Evolutionary conservation across 2,329 filamentous ascomycete genomes (phyloP), one percentile per base, ranked within the genome.

Genomic region (Knufia fluminis): DNA sequence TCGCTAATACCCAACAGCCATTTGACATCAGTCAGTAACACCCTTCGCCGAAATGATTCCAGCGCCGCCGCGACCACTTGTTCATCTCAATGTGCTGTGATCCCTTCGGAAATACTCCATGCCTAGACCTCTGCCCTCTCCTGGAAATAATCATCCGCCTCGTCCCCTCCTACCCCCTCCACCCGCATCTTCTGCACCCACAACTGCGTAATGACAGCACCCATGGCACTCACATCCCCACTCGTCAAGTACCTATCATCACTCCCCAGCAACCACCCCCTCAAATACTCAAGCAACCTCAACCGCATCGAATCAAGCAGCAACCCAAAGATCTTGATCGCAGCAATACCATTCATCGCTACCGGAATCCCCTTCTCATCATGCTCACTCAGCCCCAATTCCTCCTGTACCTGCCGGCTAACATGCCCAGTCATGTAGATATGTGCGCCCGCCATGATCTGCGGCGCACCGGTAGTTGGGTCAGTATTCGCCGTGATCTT

Each of bases 321-420:
- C 43, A 46, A 35, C 22, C 24, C 43, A n/a, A 46, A 46, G 24
- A 46, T 46, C 31, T 46, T 46, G 7, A 35, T 16, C 3, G 43
- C 31, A 17, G 43, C 28, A 9, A 46, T 35, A 8, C 43, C 43
- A 22, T 46, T 35, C 24, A 46, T 8, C 10, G 31, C 43, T 3
- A 35, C 43, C 3, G 43, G 17, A 7, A 46, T 33, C 3, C 43
- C 43, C 17, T 33, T 46, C 43, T 7, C 4, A 28, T 44, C 41
- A 14, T 31, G 24, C 10, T 33, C 14, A n/a, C 26, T n/a, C 9
- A 33, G 31, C 14, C 22, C 24, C 24, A 33, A 28, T 19, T 46
- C 43, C 16, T 33, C n/a, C n/a, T 46, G 43, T 9, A 33, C 12
- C 16, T 46, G 43, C 24, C 43, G 26, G n/a, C 19, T 17, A 12